A percentile compares a stretch with the other conserved stretches of the same genome.
These are phyloP conservation scores for Melanopsichium pennsylvanicum DNA, from an alignment of 1,284 basidiomycete species.

Conservation along the genomic window DNA sequence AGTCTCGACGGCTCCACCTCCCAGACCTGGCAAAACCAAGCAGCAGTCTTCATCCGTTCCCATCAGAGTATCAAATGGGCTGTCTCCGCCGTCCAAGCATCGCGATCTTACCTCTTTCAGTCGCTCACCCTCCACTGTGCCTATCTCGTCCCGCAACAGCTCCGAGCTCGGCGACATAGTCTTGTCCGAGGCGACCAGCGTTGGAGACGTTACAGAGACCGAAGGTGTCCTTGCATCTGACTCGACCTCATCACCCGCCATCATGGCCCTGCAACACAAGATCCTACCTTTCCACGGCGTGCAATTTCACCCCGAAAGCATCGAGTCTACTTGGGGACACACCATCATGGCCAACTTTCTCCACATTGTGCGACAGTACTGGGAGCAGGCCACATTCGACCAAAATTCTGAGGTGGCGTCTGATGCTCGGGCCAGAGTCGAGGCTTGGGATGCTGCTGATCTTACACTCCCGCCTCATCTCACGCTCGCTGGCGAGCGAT, in stretches of 20 bases:
- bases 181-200: constrained; percentile 21
- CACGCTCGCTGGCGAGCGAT: constrained; percentile 25
- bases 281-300: constrained; percentile 81
- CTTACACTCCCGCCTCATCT: constrained; percentile 19
- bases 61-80: neutral
- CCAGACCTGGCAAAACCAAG: constrained; percentile 21
- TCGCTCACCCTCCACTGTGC: constrained; percentile 28
- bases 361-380: constrained; percentile 32
- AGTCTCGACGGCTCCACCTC: constrained; percentile 31
- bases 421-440: constrained; percentile 10
- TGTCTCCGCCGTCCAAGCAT: constrained; percentile 16
- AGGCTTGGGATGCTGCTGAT: constrained; percentile 10
- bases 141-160: constrained; percentile 20
- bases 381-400: constrained; percentile 17
- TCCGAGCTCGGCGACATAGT: constrained; percentile 23
- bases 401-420: neutral
- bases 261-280: constrained; percentile 60
- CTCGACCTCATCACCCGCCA: constrained; percentile 13
- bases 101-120: constrained; percentile 26
- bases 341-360: constrained; percentile 59
- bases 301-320: constrained; percentile 85
- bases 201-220: constrained; percentile 8
- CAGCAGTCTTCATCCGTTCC: neutral
- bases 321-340: constrained; percentile 50
- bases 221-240: neutral